Conservation (phyloP, 1,139 yeast species). For the Geotrichum siamense region DNA sequence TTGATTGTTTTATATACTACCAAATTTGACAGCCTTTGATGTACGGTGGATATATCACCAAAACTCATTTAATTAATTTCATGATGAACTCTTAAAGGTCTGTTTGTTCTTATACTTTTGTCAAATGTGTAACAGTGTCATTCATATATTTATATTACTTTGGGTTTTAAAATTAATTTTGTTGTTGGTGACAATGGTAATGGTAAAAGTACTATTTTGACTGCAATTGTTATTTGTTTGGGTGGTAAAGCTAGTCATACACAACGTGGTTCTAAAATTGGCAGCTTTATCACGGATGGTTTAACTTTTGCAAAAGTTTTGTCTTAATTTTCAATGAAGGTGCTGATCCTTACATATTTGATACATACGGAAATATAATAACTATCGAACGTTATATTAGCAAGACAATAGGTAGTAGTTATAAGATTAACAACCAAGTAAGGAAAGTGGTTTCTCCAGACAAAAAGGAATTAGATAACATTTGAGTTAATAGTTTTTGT, state of each 20-base stretch:
- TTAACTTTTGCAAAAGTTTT: conserved; percentile 54
- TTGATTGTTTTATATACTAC: no score
- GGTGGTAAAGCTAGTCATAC: conserved; percentile 96
- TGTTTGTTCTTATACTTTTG: not conserved
- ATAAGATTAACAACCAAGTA: conserved; percentile 46
- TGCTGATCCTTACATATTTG: conserved; percentile 54
- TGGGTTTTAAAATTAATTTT: conserved; percentile 83
- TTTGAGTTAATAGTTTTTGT: conserved; percentile 67
- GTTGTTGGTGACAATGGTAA: conserved; percentile 93
- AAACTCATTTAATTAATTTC: conserved; percentile 4
- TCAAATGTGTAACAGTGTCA: conserved; percentile 47
- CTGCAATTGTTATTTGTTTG: conserved; percentile 82
- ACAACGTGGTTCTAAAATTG: conserved; percentile 68
- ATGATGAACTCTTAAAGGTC: conserved; percentile 2
- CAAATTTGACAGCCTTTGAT: no score
- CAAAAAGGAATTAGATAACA: conserved; percentile 58
- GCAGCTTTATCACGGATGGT: conserved; percentile 73
- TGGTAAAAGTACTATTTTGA: conserved; percentile 88
- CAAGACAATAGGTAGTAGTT: conserved; percentile 43
- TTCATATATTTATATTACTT: conserved; percentile 60
- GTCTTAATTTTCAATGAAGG: conserved; percentile 57
- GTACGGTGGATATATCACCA: conserved; percentile 6
- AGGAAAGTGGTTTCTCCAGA: conserved; percentile 54
- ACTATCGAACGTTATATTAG: conserved; percentile 50
- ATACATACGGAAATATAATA: conserved; percentile 59